Evolutionary conservation across 306 rosid genomes (phyloP).

Genomic region (Cercis canadensis): DNA sequence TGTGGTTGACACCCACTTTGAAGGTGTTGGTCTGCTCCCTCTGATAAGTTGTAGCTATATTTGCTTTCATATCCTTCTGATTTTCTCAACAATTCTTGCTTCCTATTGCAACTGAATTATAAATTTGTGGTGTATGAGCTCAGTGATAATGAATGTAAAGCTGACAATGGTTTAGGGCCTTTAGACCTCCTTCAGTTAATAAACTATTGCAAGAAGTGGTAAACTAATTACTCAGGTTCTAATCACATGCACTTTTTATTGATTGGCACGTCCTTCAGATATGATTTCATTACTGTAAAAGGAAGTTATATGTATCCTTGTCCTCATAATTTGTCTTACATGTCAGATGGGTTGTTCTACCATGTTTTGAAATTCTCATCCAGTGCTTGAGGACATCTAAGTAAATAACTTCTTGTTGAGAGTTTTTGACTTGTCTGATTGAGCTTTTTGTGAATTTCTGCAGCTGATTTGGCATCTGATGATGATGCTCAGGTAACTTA

Average conservation of each 20-base stretch:
- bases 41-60: background rate
- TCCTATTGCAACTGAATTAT: background rate
- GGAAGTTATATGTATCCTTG: background rate
- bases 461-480: slow-evolving; percentile 73
- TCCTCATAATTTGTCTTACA: background rate
- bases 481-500: slow-evolving; percentile 61
- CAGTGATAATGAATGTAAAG: background rate
- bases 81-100: background rate
- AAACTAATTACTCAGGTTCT: background rate
- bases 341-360: background rate
- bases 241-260: background rate
- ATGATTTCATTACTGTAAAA: background rate
- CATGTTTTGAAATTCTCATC: background rate
- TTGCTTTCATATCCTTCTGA: background rate
- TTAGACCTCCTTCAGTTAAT: background rate
- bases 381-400: slow-evolving; percentile 3
- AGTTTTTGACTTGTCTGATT: slow-evolving; percentile 33
- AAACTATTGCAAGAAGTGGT: background rate
- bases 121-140: background rate
- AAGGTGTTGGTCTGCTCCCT: background rate
- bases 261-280: background rate
- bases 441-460: slow-evolving; percentile 39
- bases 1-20: background rate
- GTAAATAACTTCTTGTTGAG: background rate
- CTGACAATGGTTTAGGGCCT: background rate